Evolutionary conservation across 352 stramenopile genomes (phyloP), one percentile per base, ranked within the genome.

Genomic region (Globisporangium nunn): DNA sequence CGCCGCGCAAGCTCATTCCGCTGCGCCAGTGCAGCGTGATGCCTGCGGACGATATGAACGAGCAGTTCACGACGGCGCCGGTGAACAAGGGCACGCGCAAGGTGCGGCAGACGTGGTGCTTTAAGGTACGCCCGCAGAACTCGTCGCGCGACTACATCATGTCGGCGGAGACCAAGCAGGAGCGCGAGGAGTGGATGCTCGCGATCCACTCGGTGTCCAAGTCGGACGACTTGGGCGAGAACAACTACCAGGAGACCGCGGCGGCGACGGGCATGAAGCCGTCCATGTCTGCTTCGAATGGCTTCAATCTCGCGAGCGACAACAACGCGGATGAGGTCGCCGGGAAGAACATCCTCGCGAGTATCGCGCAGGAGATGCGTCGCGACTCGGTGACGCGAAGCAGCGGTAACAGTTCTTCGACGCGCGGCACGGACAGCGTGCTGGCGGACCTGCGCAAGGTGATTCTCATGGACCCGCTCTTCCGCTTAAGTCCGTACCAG

Each of bases 181-280:
- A 91, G 54, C 85, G 85, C n/a, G 85, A 95, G 55, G 85, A 92
- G 58, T 95, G 85, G 85, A 93, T 95, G 85, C 69, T 91, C 33
- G 84, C 84, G 2, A 91, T 94, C 47, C 74, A 85, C 41, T 86
- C 83, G 7, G 81, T 94, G 17, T 73, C 80, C 15, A 88, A 87
- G 62, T 67, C 66, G 33, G 80, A 89, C 10, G 71, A 66, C 5
- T 48, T 62, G 57, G 71, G 14, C 63, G 71, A 85, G n/a, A 73
- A 82, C 40, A 64, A 66, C 46, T 57, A 64, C 8, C 62, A 51
- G 47, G 47, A 52, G 37, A 40, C 23, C 23, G 23, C 23, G 23
- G 23, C 23, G 23, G 1, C 31, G 54, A 2, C 45, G 51, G 10
- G 44, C 15, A 47, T 66, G 30, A 58, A 65, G 41, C 29, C 51